Conservation (phyloP, 805 yeast genomes). For the Metschnikowia arizonensis region DNA sequence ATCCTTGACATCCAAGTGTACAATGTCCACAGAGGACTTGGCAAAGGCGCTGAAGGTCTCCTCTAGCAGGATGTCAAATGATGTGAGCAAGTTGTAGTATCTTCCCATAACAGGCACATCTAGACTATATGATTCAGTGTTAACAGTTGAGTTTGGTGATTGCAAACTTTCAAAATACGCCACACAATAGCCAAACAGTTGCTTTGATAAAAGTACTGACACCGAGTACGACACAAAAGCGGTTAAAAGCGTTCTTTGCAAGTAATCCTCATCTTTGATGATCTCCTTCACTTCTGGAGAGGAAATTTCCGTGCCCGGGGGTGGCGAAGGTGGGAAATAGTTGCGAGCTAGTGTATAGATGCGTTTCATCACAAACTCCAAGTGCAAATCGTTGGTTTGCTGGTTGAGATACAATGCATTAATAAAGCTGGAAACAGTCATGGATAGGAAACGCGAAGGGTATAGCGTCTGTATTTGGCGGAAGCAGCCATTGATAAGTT, state of each 20-base stretch:
- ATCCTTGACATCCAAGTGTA: conserved; percentile 18
- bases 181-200: conserved; percentile 21
- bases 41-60: conserved; percentile 34
- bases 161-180: conserved; percentile 18
- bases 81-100: conserved; percentile 42
- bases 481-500: conserved; percentile 56
- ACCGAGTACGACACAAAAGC: conserved; percentile 55
- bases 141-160: background rate
- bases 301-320: conserved; percentile 38
- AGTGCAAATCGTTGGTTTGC: conserved; percentile 21
- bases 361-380: conserved; percentile 51
- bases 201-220: conserved; percentile 27
- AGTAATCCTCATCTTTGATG: conserved; percentile 51
- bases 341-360: conserved; percentile 59
- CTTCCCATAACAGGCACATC: conserved; percentile 23
- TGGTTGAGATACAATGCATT: conserved; percentile 43
- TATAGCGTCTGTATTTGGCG: conserved; percentile 61
- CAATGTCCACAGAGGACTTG: conserved; percentile 38
- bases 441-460: conserved; percentile 76
- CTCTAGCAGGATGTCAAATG: conserved; percentile 64
- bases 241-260: conserved; percentile 64
- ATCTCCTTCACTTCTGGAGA: conserved; percentile 38
- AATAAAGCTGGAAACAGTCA: conserved; percentile 58
- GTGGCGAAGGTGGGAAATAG: conserved; percentile 37
- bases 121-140: conserved; percentile 18